These are phyloP conservation scores for Aspergillus quadrilineatus DNA, from an alignment of 2,329 filamentous ascomycete genomes.

Conservation along the genomic window DNA sequence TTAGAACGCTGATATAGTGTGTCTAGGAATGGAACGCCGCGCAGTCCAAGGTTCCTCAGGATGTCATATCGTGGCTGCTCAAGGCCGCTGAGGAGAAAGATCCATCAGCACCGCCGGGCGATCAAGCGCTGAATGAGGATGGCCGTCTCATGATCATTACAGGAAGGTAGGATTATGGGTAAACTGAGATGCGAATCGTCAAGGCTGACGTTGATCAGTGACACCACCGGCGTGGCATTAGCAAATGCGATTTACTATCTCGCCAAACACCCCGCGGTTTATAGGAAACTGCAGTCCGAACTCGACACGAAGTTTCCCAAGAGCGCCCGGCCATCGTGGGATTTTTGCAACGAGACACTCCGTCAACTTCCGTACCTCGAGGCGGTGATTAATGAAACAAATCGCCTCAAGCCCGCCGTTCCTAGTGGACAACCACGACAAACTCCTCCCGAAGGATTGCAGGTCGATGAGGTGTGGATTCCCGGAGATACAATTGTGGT, in stretches of 20 bases:
- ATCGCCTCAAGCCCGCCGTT: slow-evolving; percentile 42
- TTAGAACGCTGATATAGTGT: neutral
- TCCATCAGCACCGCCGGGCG: slow-evolving; percentile 12
- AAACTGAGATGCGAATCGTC: neutral
- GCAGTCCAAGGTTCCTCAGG: slow-evolving; percentile 12
- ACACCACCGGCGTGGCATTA: slow-evolving; percentile 37
- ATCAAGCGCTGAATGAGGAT: slow-evolving; percentile 18
- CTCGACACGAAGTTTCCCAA: slow-evolving; percentile 23
- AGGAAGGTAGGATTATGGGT: slow-evolving; percentile 11
- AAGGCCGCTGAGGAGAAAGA: slow-evolving; percentile 18
- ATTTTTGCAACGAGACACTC: slow-evolving; percentile 4
- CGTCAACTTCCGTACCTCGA: slow-evolving; percentile 25
- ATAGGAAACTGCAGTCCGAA: slow-evolving; percentile 31
- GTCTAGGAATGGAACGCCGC: slow-evolving; percentile 1
- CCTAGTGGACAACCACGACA: slow-evolving; percentile 36
- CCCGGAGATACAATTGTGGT: slow-evolving; percentile 12
- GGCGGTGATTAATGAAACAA: slow-evolving; percentile 34
- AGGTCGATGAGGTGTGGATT: slow-evolving; percentile 13
- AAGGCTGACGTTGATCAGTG: slow-evolving; percentile 13
- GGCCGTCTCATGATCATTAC: slow-evolving; percentile 17
- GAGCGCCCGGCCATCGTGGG: neutral
- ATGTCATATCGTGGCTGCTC: slow-evolving; percentile 21
- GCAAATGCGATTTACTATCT: slow-evolving; percentile 36
- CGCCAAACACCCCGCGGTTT: slow-evolving; percentile 29
- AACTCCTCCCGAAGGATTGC: slow-evolving; percentile 37